Percentiles rank a stretch among this genome's conserved stretches.
phyloP scores from a whole-genome alignment of 257 asterid species.

The Asclepias syriaca region DNA sequence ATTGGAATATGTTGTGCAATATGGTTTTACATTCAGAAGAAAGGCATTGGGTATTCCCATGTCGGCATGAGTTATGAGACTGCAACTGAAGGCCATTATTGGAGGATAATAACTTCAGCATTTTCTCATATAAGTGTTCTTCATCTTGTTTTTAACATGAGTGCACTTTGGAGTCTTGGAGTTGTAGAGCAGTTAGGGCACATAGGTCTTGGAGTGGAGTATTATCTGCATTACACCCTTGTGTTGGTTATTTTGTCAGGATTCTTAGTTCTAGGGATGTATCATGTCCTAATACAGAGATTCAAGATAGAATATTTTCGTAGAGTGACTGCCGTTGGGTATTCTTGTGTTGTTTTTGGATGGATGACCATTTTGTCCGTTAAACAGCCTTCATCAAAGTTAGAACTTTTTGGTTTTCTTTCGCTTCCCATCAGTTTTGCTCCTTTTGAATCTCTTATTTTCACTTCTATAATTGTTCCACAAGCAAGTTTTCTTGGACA shows the following conservation, averaged over 20 bases:
- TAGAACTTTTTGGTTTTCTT: conserved; percentile 87
- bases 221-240: conserved; percentile 75
- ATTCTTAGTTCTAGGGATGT: conserved; percentile 67
- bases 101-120: conserved; percentile 90
- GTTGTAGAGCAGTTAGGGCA: conserved; percentile 58
- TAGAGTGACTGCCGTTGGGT: conserved; percentile 94
- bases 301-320: conserved; percentile 77
- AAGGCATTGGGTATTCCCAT: conserved; percentile 75
- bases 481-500: conserved; percentile 96
- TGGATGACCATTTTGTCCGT: conserved; percentile 95
- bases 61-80: conserved; percentile 88
- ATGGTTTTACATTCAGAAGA: conserved; percentile 88
- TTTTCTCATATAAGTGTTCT: conserved; percentile 89
- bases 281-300: conserved; percentile 68
- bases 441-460: conserved; percentile 86
- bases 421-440: conserved; percentile 96
- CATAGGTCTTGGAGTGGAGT: conserved; percentile 74
- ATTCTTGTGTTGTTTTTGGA: conserved; percentile 97
- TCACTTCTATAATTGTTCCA: conserved; percentile 91
- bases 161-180: conserved; percentile 97
- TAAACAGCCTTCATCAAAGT: conserved; percentile 78
- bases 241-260: conserved; percentile 78
- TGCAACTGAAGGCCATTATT: conserved; percentile 76
- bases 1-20: conserved; percentile 72
- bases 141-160: conserved; percentile 92